phyloP scores from a whole-genome alignment of 1,284 basidiomycete genomes.

The Phlebopus sp. region DNA sequence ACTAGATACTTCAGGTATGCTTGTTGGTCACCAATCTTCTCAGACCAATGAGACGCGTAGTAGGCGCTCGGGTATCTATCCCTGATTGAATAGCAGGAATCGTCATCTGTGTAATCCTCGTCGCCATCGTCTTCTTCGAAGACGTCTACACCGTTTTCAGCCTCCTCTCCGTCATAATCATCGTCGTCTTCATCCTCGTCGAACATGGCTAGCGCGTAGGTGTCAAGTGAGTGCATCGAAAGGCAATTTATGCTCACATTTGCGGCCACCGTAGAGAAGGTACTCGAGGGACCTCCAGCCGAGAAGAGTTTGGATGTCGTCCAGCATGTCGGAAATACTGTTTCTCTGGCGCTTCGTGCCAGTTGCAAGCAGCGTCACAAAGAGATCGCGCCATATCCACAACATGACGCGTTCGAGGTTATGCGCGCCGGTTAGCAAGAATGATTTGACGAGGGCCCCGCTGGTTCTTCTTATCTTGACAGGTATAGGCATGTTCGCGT shows the following conservation, averaged over 20 bases:
- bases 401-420: slow-evolving; percentile 48
- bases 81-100: slow-evolving; percentile 26
- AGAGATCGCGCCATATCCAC: slow-evolving; percentile 69
- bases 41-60: slow-evolving; percentile 52
- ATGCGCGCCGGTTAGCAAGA: slow-evolving; percentile 47
- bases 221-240: slow-evolving; percentile 6
- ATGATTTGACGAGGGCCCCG: slow-evolving; percentile 48
- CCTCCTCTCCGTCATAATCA: slow-evolving; percentile 25
- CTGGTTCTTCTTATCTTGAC: slow-evolving; percentile 41
- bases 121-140: slow-evolving; percentile 25
- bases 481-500: slow-evolving; percentile 46
- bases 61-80: slow-evolving; percentile 29
- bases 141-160: slow-evolving; percentile 25
- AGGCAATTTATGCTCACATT: slow-evolving; percentile 30
- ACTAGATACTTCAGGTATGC: slow-evolving; percentile 43
- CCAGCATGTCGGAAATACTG: slow-evolving; percentile 48
- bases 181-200: slow-evolving; percentile 33
- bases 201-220: slow-evolving; percentile 9
- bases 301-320: slow-evolving; percentile 49
- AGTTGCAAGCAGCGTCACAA: slow-evolving; percentile 49
- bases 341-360: slow-evolving; percentile 36
- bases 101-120: slow-evolving; percentile 28
- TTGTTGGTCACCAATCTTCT: slow-evolving; percentile 39
- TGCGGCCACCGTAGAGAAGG: slow-evolving; percentile 50
- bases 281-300: slow-evolving; percentile 50